Evolutionary conservation across 306 rosid species (phyloP), one percentile per base, ranked within the genome.

Genomic region (Vigna nakashimae): DNA sequence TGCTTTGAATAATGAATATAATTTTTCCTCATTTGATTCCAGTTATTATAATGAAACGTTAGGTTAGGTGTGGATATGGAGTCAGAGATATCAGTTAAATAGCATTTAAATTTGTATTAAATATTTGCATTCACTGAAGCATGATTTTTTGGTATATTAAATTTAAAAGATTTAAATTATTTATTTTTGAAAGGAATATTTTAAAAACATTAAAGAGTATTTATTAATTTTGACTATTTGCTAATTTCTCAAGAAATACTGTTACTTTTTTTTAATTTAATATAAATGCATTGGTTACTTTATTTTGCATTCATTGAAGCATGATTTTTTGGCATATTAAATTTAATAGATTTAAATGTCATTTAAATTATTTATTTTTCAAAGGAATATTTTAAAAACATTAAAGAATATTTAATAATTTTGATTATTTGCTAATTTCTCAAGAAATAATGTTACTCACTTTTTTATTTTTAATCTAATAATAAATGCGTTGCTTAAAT

Each of bases 41-140:
- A 36, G 62, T 24, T 56, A 2, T 42, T 42, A 34, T 57, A 58
- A 46, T 46, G 63, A 78, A 59, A 36, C 42, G 42, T 6, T 70
- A 57, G 50, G 30, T 26, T 26, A 30, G 56, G 59, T 81, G 36
- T 24, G 65, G 75, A 20, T 50, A 57, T 36, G 34, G 65, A 16
- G 65, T n/a, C 1, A 9, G 13, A 12, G 53, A 22, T 13, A 66
- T 66, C 5, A 6, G 36, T 66, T 65, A 17, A 65, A 42, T 66
- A 43, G 14, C 72, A 26, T 66, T 66, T 43, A 40, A 43, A 66
- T 12, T 66, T 22, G 3, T 42, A 42, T 42, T 42, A 42, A 42
- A 9, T 42, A 34, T 34, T 34, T 34, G 6, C 38, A 34, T 34
- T 34, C 38, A 34, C 6, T 34, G 38, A 34, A 34, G 7, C 38